Evolutionary conservation across 306 rosid species (phyloP).

Genomic region (Rosa multiflora): DNA sequence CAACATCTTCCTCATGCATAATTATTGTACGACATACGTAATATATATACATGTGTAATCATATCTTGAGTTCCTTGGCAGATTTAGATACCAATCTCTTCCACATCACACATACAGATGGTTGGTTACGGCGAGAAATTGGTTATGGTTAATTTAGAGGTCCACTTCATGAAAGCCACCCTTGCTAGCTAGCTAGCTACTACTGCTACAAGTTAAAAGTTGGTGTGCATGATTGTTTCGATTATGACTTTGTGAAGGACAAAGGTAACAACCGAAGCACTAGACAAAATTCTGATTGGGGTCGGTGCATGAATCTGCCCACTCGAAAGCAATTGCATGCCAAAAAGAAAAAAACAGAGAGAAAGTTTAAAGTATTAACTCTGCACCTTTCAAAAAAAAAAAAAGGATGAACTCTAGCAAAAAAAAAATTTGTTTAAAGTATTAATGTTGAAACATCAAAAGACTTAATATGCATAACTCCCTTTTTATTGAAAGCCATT

Average conservation of each 20-base stretch:
- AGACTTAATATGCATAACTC: too few relatives aligned
- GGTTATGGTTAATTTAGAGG: not conserved
- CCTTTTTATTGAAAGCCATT: too few relatives aligned
- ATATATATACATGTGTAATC: not conserved
- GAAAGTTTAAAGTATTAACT: too few relatives aligned
- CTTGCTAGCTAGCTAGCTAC: not conserved
- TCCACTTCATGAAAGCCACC: not conserved
- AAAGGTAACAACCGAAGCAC: not conserved
- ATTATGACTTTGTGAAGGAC: not conserved
- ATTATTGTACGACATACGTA: not conserved
- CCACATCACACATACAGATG: not conserved
- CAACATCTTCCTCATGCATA: not conserved
- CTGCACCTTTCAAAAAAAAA: too few relatives aligned
- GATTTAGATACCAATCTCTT: not conserved
- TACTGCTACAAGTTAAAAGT: not conserved
- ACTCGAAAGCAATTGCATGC: too few relatives aligned
- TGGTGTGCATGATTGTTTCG: not conserved
- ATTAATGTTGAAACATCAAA: too few relatives aligned
- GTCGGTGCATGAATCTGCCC: not conserved
- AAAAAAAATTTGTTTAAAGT: too few relatives aligned
- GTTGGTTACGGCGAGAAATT: not conserved
- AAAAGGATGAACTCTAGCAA: too few relatives aligned
- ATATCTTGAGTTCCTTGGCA: not conserved
- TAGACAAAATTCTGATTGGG: not conserved
- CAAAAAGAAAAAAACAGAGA: too few relatives aligned